Evolutionary conservation across 345 rosid species (phyloP), one percentile per base, ranked within the genome.

Genomic region (Salix exigua): DNA sequence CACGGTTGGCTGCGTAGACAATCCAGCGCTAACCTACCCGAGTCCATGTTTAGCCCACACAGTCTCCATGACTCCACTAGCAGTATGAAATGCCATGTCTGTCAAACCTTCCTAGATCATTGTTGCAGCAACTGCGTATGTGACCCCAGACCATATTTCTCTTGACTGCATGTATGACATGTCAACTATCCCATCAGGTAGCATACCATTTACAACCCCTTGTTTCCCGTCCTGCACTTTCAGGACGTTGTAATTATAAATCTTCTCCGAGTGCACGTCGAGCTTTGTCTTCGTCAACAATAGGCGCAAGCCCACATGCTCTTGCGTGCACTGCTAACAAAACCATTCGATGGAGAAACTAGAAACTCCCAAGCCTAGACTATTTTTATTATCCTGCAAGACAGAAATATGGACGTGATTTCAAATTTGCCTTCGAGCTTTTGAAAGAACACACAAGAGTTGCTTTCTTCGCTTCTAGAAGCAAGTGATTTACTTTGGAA

Each of bases 171-270:
- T 84, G 0, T 92, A 81, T 21, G 96, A 82, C 79, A 80, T 82
- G 82, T 95, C 99, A 44, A 95, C 90, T 71, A 69, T 87, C 30
- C 98, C 98, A 77, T 90, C 82, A 0, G 98, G 97, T 23, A 89
- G 89, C 99, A 95, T 95, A 58, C 98, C 99, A n/a, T 95, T 95
- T 60, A 93, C 86, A 6, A 98, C 97, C 64, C 99, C 99, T 26
- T 89, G 87, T 76, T 80, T 93, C 53, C 98, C 99, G 21, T 80
- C 91, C 83, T 90, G 91, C 79, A 88, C 83, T 91, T 89, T 95
- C 82, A 93, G 79, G 70, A 95, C 93, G 71, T 95, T 95, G 85
- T 73, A 90, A 64, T 86, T 87, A 76, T 86, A 95, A 44, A 95
- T 89, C 83, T 82, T 95, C 81, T 88, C 92, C 65, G n/a, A 95